Evolutionary conservation across 345 rosid genomes (phyloP).

Genomic region (Citrus unshiu): DNA sequence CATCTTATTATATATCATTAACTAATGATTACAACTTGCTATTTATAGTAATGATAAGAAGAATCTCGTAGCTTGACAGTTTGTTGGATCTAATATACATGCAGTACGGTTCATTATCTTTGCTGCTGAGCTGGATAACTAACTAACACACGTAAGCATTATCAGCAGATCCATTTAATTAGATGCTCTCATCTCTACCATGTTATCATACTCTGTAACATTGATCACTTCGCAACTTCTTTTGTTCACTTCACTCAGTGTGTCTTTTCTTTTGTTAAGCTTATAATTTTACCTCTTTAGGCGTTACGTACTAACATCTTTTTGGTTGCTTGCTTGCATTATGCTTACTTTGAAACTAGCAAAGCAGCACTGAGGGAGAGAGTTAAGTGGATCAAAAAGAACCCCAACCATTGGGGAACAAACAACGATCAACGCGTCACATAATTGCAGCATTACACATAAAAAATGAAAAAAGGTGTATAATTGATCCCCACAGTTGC

Average conservation of each 20-base stretch:
- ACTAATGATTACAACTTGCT: too few relatives aligned
- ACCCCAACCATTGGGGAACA: background rate
- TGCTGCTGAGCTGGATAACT: too few relatives aligned
- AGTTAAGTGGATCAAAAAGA: background rate
- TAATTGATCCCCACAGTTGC: background rate
- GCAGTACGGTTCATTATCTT: too few relatives aligned
- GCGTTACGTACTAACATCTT: background rate
- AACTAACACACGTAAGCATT: too few relatives aligned
- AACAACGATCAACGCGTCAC: background rate
- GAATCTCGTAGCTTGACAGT: too few relatives aligned
- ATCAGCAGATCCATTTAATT: too few relatives aligned
- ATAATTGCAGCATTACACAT: background rate
- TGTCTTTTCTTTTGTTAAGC: background rate
- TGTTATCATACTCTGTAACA: background rate
- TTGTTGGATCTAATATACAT: too few relatives aligned
- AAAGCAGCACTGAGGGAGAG: background rate
- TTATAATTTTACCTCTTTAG: background rate
- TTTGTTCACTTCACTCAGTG: background rate
- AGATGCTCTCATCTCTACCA: too few relatives aligned
- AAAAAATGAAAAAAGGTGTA: too few relatives aligned
- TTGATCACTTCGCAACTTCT: background rate
- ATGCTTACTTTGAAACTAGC: background rate
- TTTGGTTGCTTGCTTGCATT: background rate
- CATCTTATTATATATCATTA: too few relatives aligned
- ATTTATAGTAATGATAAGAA: too few relatives aligned